Conservation (phyloP, 1,284 basidiomycete species). For the Cerioporus squamosus region DNA sequence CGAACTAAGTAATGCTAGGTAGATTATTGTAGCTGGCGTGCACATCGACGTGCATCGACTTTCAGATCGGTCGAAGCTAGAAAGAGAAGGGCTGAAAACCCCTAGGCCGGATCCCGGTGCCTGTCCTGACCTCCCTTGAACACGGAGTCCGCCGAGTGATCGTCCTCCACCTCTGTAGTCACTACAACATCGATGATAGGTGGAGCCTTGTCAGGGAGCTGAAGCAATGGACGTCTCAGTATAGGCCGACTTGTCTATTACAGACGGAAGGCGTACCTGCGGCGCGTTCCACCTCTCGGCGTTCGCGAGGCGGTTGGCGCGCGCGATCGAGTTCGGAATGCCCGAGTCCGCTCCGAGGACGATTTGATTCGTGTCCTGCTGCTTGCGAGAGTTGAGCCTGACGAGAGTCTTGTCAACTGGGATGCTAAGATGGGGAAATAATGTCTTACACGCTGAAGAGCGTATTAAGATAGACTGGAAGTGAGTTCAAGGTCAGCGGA, state of each 20-base stretch:
- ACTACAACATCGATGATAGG: not conserved
- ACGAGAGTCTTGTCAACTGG: not conserved
- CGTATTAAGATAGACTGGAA: not conserved
- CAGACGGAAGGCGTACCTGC: not conserved
- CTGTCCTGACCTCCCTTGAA: too few species aligned
- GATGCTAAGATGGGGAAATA: too few species aligned
- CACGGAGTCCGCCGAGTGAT: too few species aligned
- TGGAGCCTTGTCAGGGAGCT: not conserved
- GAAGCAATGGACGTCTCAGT: too few species aligned
- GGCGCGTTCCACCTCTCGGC: conserved; percentile 4
- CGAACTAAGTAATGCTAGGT: too few species aligned
- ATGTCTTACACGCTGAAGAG: not conserved
- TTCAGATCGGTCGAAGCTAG: too few species aligned
- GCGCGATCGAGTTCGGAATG: not conserved
- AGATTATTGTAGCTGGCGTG: too few species aligned
- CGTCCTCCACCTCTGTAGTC: not conserved
- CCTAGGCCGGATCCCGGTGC: too few species aligned
- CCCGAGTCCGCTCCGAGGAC: not conserved
- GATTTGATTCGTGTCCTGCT: not conserved
- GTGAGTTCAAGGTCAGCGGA: not conserved
- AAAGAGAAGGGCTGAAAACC: too few species aligned
- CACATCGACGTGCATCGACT: too few species aligned
- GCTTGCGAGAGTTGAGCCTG: conserved; percentile 6
- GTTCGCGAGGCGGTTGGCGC: not conserved
- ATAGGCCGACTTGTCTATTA: too few species aligned